Base-by-base conservation (phyloP, 768 basidiomycete species). In the Pisolithus marmoratus region DNA sequence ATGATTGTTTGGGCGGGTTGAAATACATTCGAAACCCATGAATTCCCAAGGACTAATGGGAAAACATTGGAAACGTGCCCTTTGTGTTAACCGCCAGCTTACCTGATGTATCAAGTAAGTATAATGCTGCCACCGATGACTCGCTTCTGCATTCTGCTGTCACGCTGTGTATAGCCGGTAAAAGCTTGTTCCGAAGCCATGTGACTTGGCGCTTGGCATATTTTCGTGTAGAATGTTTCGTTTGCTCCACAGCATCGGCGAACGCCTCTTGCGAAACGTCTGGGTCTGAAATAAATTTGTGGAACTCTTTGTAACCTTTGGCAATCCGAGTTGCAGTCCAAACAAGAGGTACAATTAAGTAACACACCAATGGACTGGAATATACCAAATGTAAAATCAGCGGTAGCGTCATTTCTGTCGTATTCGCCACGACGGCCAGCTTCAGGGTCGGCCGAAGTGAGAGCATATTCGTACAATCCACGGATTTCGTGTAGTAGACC, bases 281-380 rank as follows among this genome's bases (percentile, higher is more conserved):
- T 8, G 75, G 59, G 12, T 74, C 66, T n/a, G 71, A 69, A 24
- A 92, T 71, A 67, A 87, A 85, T 22, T 74, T 63, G 55, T 83
- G 74, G 61, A 99, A 97, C 69, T 97, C 95, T 65, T 86, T 92
- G 72, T 90, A 98, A 5, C 96, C 95, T 97, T 59, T 37, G 17
- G 41, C 22, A 11, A 34, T 43, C 47, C 41, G 50, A 56, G 54
- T n/a, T 42, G 37, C 38, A 29, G 19, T 23, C 19, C 42, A 17
- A 34, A 29, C 23, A 27, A 8, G 45, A 48, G 43, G 20, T 47
- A 60, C 38, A 37, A 17, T 27, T 5, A 8, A 24, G 26, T 4
- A 38, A 7, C 68, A 40, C 61, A 88, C 94, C 95, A 54, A 99
- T 99, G 0, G 91, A 82, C 65, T 99, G 96, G 68, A 89, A 97